Evolutionary conservation across 177 flowering plant species (phyloP), one percentile per base, ranked within the genome.

Genomic region (Telopea speciosissima): DNA sequence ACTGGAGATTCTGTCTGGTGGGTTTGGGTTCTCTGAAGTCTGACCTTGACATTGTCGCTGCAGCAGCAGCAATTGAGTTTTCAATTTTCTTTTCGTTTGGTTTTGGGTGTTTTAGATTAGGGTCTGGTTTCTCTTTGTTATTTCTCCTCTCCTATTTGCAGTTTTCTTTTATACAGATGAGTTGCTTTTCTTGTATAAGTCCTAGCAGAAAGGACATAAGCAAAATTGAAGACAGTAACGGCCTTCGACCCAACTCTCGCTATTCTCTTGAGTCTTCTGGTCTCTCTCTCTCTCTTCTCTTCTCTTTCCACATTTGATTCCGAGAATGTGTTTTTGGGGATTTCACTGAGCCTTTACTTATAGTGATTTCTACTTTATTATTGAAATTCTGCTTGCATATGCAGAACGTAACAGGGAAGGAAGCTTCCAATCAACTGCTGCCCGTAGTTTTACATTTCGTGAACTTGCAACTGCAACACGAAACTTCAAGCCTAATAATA

Each of bases 401-500:
- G 77, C 78, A 79, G 84, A 68, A 65, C 63, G 63, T 66, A 74
- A 66, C n/a, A 61, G 67, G 28, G 71, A 67, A 16, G 45, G 67
- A 7, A 22, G 54, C 24, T 9, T 65, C 0, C 65, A 66, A 44
- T 9, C 59, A 21, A 42, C 54, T 56, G 75, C 75, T 1, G 83
- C 82, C 11, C 63, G 28, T 12, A 71, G 81, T 64, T 86, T 82
- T 68, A 72, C 80, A 10, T 83, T 80, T 56, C 79, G 79, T 3
- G 90, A 86, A 31, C 82, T 86, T 14, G 82, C 76, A 24, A 68
- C 72, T 8, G 88, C 84, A 0, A 83, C 88, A 0, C 76, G 69
- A 52, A 83, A 82, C 71, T 86, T 86, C 63, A 81, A 76, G 70
- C 28, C 62, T 56, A 24, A 42, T 25, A 75, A 76, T 72, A 62